Evolutionary conservation across 2,329 filamentous ascomycete species (phyloP), one percentile per base, ranked within the genome.

Genomic region (Cladosporium sp.): DNA sequence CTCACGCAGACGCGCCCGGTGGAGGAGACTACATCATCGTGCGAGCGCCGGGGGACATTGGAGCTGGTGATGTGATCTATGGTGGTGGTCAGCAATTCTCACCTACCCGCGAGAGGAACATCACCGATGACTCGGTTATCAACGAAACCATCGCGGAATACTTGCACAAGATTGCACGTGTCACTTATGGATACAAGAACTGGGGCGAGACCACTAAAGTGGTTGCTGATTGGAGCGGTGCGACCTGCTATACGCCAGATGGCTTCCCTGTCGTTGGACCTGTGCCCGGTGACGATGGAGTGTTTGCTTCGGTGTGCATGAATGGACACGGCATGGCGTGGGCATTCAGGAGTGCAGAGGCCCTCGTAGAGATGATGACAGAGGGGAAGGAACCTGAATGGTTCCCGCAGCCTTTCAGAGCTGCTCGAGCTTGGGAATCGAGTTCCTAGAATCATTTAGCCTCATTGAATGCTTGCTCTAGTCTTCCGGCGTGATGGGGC

Each of bases 21-120:
- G 83, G 85, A 0, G 88, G 85, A 65, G 86, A 89, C 60, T 89
- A 89, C 69, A 83, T 89, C 77, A 81, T 88, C 8, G 77, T 81
- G 1, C 76, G 83, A 1, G 79, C 80, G 0, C 69, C 74, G n/a
- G 77, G 76, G 0, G 74, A 76, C 2, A 63, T 61, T 17, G 70
- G 73, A 20, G 72, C 69, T 2, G 78, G 81, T 24, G 79, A 83
- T 57, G 79, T 88, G 25, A 71, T 88, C 28, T 85, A 88, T 13
- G 85, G 86, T 0, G 85, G 86, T 15, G 84, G 81, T 0, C 67
- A 83, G 5, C 73, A 69, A 0, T 73, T 73, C 45, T 71, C 76
- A 2, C 66, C 71, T 0, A 66, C 64, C 3, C 79, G 84, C 61
- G 83, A 75, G 59, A 81, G 82, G 15, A 80, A 77, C 0, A 55